Base-by-base conservation (phyloP, 495 filamentous ascomycete genomes). In the Echria macrotheca region DNA sequence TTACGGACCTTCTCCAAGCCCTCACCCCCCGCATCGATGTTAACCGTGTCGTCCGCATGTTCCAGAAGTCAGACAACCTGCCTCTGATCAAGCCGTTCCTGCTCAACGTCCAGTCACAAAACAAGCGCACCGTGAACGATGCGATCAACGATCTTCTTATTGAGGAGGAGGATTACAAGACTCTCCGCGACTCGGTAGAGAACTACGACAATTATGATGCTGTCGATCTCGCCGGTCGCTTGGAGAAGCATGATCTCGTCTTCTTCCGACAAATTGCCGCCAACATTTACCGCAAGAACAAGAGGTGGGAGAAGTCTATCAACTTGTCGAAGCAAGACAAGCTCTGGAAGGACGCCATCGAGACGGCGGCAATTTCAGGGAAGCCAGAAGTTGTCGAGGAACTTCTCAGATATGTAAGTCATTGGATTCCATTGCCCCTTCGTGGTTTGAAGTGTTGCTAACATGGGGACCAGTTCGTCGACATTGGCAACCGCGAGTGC, bases 241-340 rank as follows among this genome's bases (percentile, higher is more conserved):
- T 99, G 11, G 94, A 99, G 78, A 85, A 87, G 67, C 94, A 99
- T 61, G 91, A 97, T 39, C 77, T 97, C 32, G 89, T 99, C 55
- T 99, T 99, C 83, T 99, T 99, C 85, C 83, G 94, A 56, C 94
- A 99, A 72, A 94, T 97, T 58, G 91, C 94, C 8, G 89, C 94
- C 56, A 94, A 79, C 75, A 97, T 99, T 71, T 99, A 97, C 75
- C 89, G 94, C 54, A 97, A 97, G 79, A 96, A 96, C 76, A 97
- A 96, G 83, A 82, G 94, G 50, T 99, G 94, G 94, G 89, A 95
- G 68, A 96, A 97, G 75, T 96, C 93, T n/a, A 97, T 99, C 67
- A 82, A 87, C 41, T 74, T 99, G 38, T 96, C 89, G 9, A 99
- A 99, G 79, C 94, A 97, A 66, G 94, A 99, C 74, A 97, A 95